These are phyloP conservation scores for Backusella mclennaniae DNA, from an alignment of 192 early-diverging fungal species.

Conservation along the genomic window DNA sequence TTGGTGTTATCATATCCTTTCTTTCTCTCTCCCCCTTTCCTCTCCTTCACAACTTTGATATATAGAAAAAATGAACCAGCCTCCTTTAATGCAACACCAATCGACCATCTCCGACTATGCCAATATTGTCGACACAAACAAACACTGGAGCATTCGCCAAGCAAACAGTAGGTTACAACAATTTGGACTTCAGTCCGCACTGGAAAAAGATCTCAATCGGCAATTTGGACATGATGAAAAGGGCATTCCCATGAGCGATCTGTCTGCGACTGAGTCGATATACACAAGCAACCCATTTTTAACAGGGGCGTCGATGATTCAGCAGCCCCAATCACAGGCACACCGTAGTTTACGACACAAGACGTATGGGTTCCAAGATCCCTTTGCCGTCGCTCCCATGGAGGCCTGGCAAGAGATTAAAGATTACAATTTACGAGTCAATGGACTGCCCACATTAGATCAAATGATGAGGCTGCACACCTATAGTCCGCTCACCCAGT, in stretches of 20 bases:
- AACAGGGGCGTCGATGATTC: background rate
- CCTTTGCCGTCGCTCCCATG: slow-evolving; percentile 32
- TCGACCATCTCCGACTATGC: slow-evolving; percentile 7
- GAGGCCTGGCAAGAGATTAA: slow-evolving; percentile 40
- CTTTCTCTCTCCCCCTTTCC: background rate
- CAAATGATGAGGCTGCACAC: slow-evolving; percentile 32
- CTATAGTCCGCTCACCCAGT: slow-evolving; percentile 33
- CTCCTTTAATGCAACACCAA: background rate
- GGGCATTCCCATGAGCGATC: slow-evolving; percentile 18
- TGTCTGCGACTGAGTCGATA: background rate
- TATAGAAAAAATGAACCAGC: background rate
- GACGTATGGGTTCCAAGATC: slow-evolving; percentile 27
- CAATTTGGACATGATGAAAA: slow-evolving; percentile 23
- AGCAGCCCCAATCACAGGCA: background rate
- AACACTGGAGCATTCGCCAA: slow-evolving; percentile 31
- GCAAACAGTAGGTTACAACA: slow-evolving; percentile 28
- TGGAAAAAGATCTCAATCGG: slow-evolving; percentile 22
- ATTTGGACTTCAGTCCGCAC: slow-evolving; percentile 12
- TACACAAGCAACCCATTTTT: slow-evolving; percentile 23
- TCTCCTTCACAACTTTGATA: background rate
- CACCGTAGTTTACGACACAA: slow-evolving; percentile 18
- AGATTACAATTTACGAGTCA: slow-evolving; percentile 36
- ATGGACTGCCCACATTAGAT: slow-evolving; percentile 41
- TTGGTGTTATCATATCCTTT: background rate
- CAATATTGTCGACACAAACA: background rate